Conservation (phyloP, 2,329 filamentous ascomycete species). For the Trichoderma pleuroti region DNA sequence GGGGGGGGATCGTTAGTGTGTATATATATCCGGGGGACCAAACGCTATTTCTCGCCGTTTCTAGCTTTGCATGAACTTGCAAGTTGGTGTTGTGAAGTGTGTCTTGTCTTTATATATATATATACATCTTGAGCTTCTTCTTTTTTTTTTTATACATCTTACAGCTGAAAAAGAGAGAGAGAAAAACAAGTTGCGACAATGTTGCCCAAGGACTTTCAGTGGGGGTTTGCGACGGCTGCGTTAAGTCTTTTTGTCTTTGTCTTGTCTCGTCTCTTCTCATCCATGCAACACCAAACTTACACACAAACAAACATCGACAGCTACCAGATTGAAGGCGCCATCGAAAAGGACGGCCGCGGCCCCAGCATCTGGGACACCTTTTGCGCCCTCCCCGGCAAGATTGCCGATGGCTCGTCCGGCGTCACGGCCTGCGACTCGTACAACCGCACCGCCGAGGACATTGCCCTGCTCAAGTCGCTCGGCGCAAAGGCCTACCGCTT, state of each 20-base stretch:
- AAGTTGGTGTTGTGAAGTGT: not conserved
- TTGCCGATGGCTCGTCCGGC: conserved; percentile 72
- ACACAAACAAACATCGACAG: conserved; percentile 40
- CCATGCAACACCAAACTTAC: not conserved
- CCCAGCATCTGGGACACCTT: conserved; percentile 91
- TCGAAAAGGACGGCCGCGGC: conserved; percentile 70
- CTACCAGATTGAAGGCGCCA: conserved; percentile 82
- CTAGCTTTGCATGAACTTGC: not conserved
- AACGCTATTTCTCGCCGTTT: not conserved
- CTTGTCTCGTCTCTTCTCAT: not conserved
- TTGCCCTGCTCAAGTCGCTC: conserved; percentile 69
- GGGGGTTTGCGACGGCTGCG: conserved; percentile 78
- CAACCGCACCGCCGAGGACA: conserved; percentile 73
- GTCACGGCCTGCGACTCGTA: conserved; percentile 83
- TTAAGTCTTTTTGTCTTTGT: conserved; percentile 42
- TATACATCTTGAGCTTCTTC: too few relatives aligned
- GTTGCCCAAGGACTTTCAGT: conserved; percentile 68
- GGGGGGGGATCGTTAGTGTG: not conserved
- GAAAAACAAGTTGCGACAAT: conserved; percentile 35
- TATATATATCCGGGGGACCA: not conserved
- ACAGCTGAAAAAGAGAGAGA: not conserved
- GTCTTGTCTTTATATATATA: too few relatives aligned
- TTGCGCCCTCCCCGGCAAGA: conserved; percentile 75
- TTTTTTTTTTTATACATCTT: not conserved
- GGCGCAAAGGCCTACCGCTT: conserved; percentile 78